A percentile compares a stretch with the other conserved stretches of the same genome.
Conservation (phyloP, 768 basidiomycete species). For the Termitomyces sp. region DNA sequence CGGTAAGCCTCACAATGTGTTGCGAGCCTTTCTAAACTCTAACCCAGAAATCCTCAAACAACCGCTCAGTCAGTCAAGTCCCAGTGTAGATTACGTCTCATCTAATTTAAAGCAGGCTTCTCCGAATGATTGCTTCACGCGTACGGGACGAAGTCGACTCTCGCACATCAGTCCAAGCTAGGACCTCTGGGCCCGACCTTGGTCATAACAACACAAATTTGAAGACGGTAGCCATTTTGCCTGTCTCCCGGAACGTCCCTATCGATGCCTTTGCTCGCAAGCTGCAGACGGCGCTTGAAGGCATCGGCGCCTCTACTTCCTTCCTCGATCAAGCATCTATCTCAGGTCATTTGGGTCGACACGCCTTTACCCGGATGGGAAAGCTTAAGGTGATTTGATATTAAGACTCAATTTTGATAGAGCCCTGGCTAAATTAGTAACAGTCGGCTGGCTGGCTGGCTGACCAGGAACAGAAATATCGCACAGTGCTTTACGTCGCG, state of each 20-base stretch:
- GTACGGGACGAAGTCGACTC: constrained; percentile 81
- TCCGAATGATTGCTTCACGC: constrained; percentile 89
- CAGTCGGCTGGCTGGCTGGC: constrained; percentile 79
- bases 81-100: neutral
- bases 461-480: constrained; percentile 90
- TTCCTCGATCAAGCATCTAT: constrained; percentile 94
- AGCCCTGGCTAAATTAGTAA: neutral
- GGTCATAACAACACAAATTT: constrained; percentile 81
- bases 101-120: constrained; percentile 41
- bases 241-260: constrained; percentile 83
- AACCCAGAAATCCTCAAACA: constrained; percentile 71
- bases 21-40: neutral
- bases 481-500: constrained; percentile 93
- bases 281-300: constrained; percentile 83
- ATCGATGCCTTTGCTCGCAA: constrained; percentile 88
- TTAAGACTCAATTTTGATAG: neutral
- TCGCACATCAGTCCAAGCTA: constrained; percentile 46
- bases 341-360: constrained; percentile 86
- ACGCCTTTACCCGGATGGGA: constrained; percentile 95
- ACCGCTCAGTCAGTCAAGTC: constrained; percentile 67
- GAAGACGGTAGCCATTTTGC: constrained; percentile 92
- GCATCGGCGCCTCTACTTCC: constrained; percentile 89
- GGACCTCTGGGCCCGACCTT: constrained; percentile 54
- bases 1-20: constrained; percentile 40
- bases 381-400: constrained; percentile 84